A percentile compares a stretch with the other conserved stretches of the same genome.
These are phyloP conservation scores for Leucaena leucocephala DNA, from an alignment of 306 rosid species.

Conservation along the genomic window DNA sequence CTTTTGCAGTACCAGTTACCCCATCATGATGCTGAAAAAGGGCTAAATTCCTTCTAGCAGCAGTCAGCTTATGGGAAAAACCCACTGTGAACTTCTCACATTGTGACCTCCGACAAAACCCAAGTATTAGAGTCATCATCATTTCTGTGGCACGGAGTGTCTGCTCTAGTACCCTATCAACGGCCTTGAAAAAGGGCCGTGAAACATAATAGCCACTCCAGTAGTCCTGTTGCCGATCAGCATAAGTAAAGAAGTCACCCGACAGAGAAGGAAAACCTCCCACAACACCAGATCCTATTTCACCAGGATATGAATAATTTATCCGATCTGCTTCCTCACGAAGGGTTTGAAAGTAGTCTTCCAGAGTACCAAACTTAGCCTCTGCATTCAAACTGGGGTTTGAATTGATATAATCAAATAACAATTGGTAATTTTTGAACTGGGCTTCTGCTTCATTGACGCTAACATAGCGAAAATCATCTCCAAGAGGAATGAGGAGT, in stretches of 20 bases:
- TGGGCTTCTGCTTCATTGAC: constrained; percentile 91
- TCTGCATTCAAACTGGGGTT: constrained; percentile 81
- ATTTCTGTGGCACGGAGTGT: constrained; percentile 93
- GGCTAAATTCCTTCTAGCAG: constrained; percentile 97
- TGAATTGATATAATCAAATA: constrained; percentile 91
- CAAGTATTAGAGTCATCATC: constrained; percentile 79
- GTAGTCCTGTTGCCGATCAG: constrained; percentile 94
- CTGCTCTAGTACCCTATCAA: constrained; percentile 92
- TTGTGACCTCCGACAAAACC: constrained; percentile 74
- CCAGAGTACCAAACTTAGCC: constrained; percentile 90
- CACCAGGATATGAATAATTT: constrained; percentile 77
- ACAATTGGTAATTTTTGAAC: constrained; percentile 81
- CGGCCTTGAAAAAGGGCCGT: constrained; percentile 96
- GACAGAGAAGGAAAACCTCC: constrained; percentile 96
- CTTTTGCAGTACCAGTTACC: constrained; percentile 98
- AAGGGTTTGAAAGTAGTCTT: constrained; percentile 78
- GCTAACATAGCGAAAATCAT: constrained; percentile 90
- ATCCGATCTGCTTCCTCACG: constrained; percentile 87
- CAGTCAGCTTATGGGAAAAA: constrained; percentile 88
- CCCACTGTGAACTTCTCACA: constrained; percentile 82
- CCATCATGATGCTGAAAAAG: constrained; percentile 99
- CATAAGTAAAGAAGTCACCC: constrained; percentile 94
- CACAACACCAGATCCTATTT: constrained; percentile 75
- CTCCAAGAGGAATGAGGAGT: constrained; percentile 96
- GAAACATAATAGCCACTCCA: constrained; percentile 99